Conservation (phyloP, 345 rosid genomes). For the Lepidium aucheri region DNA sequence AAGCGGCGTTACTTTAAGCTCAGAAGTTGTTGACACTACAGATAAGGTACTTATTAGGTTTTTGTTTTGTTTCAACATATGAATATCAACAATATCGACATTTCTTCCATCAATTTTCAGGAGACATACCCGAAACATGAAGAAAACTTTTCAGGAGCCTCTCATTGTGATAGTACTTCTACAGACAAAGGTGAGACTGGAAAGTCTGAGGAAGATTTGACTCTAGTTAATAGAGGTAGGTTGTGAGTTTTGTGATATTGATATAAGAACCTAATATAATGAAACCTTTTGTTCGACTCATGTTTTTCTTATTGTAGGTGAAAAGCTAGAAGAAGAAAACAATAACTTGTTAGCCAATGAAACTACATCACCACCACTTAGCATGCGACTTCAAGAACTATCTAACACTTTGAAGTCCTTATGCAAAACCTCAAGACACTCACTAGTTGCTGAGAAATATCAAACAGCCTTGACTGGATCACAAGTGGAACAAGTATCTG, state of each 20-base stretch:
- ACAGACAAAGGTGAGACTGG: conserved; percentile 15
- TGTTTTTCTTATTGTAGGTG: conserved; percentile 22
- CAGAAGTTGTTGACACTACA: background rate
- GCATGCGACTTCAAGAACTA: conserved; percentile 42
- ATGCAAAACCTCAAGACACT: conserved; percentile 24
- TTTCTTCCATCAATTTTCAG: background rate
- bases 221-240: conserved; percentile 31
- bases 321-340: conserved; percentile 43
- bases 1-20: background rate
- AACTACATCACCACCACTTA: conserved; percentile 47
- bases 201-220: background rate
- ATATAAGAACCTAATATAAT: background rate
- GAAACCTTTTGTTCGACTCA: background rate
- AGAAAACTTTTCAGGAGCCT: conserved; percentile 3
- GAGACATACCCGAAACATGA: conserved; percentile 1
- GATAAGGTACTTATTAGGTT: background rate
- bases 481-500: background rate
- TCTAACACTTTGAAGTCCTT: conserved; percentile 48
- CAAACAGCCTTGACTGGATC: background rate
- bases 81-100: background rate
- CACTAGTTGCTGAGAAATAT: conserved; percentile 19
- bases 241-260: conserved; percentile 1
- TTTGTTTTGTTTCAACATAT: background rate
- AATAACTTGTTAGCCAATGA: conserved; percentile 15
- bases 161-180: background rate